Evolutionary conservation across 176 grass and related monocot species (phyloP).

Genomic region (Bromus sterilis): DNA sequence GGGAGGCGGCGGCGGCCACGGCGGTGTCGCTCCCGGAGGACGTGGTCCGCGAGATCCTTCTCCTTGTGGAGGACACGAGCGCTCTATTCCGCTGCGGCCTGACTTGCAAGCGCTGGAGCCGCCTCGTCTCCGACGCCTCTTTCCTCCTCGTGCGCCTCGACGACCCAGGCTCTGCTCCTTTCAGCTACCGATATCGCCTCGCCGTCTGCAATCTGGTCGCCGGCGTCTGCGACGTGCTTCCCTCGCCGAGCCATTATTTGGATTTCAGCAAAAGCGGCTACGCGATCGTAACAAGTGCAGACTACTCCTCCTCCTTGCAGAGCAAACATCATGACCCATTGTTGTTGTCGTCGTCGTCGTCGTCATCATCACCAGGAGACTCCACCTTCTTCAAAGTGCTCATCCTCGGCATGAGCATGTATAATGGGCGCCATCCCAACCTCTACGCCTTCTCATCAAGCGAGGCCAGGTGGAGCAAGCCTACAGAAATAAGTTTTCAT

Average conservation of each 20-base stretch:
- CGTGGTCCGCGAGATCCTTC: not conserved
- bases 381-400: not conserved
- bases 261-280: not conserved
- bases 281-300: not conserved
- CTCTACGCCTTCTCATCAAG: not conserved
- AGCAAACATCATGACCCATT: no score
- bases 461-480: not conserved
- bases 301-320: not conserved
- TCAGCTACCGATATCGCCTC: not conserved
- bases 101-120: not conserved
- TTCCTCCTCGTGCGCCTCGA: not conserved
- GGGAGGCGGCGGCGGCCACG: not conserved
- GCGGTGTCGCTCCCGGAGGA: not conserved
- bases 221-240: not conserved
- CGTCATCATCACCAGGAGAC: not conserved
- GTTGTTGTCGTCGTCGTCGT: no score
- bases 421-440: not conserved
- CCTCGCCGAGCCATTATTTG: rapidly evolving
- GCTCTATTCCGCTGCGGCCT: not conserved
- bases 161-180: no score
- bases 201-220: not conserved
- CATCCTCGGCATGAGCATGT: not conserved
- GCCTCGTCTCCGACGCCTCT: not conserved
- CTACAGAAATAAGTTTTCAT: not conserved
- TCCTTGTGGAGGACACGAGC: not conserved